Evolutionary conservation across 1,284 basidiomycete species (phyloP), one percentile per base, ranked within the genome.

Genomic region (Macrocystidia cucumis): DNA sequence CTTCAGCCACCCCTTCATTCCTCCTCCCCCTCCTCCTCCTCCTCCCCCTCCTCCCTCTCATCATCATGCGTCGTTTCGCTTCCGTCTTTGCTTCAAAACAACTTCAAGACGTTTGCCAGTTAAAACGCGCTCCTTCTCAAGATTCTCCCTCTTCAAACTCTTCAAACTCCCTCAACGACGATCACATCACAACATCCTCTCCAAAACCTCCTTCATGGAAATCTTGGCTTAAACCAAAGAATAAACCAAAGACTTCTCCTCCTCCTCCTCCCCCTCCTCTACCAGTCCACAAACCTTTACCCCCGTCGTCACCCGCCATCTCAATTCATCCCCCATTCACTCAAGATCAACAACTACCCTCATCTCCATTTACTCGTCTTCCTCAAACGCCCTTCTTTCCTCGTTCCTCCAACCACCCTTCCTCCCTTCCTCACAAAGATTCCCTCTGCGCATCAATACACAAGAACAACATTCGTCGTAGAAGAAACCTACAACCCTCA

Each of bases 81-180:
- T 55, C 78, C 36, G 68, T 72, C 48, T 72, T 84, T 51, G 53
- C 58, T 41, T 50, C 62, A 35, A 73, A 67, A 52, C 74, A 72
- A n/a, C n/a, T n/a, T n/a, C 50, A 45, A 8, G 55, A 54, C 31
- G 54, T 58, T 32, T 35, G n/a, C n/a, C n/a, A n/a, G n/a, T n/a
- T n/a, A n/a, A n/a, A n/a, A n/a, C n/a, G n/a, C n/a, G n/a, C n/a
- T n/a, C n/a, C n/a, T n/a, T n/a, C n/a, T n/a, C n/a, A n/a, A n/a
- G n/a, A n/a, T n/a, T n/a, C n/a, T n/a, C 37, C 22, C 43, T 36
- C 8, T 34, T 39, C 4, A 41, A 44, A 20, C 37, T 26, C 40
- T 5, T 44, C 42, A 19, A 13, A 40, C 9, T 30, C 29, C 19
- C 29, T 30, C 29, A 5, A 12, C 9, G 12, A 30, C 9, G 5